These are phyloP conservation scores for Isatis tinctoria DNA, from an alignment of 345 rosid genomes.

Conservation along the genomic window DNA sequence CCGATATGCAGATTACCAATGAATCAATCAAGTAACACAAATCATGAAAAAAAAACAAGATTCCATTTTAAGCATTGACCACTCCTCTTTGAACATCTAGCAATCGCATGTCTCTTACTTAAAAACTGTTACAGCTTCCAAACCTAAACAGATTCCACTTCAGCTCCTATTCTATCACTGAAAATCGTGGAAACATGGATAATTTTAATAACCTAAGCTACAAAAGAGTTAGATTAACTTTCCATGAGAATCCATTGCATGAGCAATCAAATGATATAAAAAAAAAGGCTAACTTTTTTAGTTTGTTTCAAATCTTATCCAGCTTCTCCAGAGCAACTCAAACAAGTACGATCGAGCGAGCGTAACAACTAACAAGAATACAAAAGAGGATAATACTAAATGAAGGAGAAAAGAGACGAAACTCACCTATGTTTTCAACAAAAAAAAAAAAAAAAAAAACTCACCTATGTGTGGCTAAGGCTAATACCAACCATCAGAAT, in stretches of 20 bases:
- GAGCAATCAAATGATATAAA: not conserved
- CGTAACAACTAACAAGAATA: not conserved
- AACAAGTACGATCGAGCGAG: not conserved
- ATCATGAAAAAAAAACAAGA: too few species aligned
- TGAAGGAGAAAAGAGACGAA: not conserved
- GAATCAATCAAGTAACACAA: not conserved
- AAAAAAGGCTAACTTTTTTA: not conserved
- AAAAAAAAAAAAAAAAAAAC: too few species aligned
- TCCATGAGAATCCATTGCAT: constrained; percentile 5
- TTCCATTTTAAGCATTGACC: not conserved
- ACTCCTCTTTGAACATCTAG: not conserved
- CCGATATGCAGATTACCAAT: not conserved
- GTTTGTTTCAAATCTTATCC: not conserved
- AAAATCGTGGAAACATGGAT: not conserved
- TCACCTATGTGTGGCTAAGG: constrained; percentile 18
- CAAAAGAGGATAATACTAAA: not conserved
- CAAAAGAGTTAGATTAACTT: not conserved
- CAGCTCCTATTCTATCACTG: not conserved
- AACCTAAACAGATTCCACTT: not conserved
- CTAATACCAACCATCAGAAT: constrained; percentile 9
- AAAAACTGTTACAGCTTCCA: not conserved
- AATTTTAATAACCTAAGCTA: not conserved
- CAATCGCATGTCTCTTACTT: not conserved
- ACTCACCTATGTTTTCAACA: constrained; percentile 24
- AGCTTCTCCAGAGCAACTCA: not conserved